phyloP scores from a whole-genome alignment of 2,329 filamentous ascomycete genomes.

The Gaeumannomyces tritici region DNA sequence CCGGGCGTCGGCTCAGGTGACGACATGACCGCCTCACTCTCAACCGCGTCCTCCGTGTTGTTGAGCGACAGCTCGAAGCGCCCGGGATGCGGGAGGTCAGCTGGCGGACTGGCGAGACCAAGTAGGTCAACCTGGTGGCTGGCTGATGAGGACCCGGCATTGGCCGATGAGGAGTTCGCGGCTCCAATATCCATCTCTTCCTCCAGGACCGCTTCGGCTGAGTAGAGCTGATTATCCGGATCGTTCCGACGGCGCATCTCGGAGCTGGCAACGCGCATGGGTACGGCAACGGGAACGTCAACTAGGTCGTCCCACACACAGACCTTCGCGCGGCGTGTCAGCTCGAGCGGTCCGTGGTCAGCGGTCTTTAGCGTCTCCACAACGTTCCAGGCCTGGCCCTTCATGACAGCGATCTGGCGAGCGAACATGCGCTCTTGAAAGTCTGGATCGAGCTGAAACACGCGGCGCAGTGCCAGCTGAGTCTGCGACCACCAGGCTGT shows the following conservation, averaged over 20 bases:
- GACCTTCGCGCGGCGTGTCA: conserved; percentile 81
- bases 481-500: conserved; percentile 97
- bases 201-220: conserved; percentile 33
- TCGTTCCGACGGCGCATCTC: conserved; percentile 61
- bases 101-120: conserved; percentile 49
- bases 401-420: conserved; percentile 97
- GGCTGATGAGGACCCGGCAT: conserved; percentile 21
- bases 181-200: conserved; percentile 91
- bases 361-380: conserved; percentile 90
- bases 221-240: background rate
- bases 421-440: conserved; percentile 99
- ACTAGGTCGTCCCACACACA: conserved; percentile 98
- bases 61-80: conserved; percentile 55
- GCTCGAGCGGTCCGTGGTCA: conserved; percentile 84
- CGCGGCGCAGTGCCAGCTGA: conserved; percentile 70
- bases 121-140: conserved; percentile 54
- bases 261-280: conserved; percentile 66
- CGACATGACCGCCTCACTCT: background rate
- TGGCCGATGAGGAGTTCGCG: conserved; percentile 41
- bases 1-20: conserved; percentile 1
- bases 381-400: conserved; percentile 98
- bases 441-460: conserved; percentile 88
- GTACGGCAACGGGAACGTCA: conserved; percentile 88
- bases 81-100: conserved; percentile 63
- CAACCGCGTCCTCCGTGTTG: conserved; percentile 13